Evolutionary conservation across 176 grass and related monocot genomes (phyloP).

Genomic region (Ensete ventricosum): DNA sequence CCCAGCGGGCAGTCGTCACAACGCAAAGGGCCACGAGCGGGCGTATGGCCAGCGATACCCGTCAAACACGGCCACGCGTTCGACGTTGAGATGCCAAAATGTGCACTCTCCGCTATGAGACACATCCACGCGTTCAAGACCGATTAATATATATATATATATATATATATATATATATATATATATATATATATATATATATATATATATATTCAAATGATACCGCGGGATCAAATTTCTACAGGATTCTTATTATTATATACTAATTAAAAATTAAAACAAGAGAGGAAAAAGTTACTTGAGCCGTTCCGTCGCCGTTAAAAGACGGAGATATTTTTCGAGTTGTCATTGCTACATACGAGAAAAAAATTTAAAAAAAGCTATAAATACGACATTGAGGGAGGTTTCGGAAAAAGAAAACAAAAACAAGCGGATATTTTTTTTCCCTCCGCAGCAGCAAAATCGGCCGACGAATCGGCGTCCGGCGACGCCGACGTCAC

Average conservation of each 20-base stretch:
- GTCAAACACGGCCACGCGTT: neutral
- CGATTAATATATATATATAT: neutral
- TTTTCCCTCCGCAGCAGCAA: constrained; percentile 19
- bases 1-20: no score
- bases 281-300: neutral
- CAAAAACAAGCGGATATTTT: neutral
- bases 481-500: constrained; percentile 16
- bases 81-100: constrained; percentile 1
- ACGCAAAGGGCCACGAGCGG: no score
- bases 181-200: neutral
- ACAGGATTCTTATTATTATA: neutral
- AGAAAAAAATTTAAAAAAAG: constrained; percentile 6
- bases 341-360: neutral
- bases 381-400: neutral
- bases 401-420: constrained; percentile 13
- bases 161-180: neutral
- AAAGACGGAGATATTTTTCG: constrained; percentile 4
- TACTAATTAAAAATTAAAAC: neutral
- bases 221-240: neutral
- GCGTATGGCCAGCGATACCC: no score
- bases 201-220: neutral
- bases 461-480: constrained; percentile 37
- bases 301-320: constrained; percentile 4
- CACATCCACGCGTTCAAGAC: neutral
- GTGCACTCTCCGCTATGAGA: neutral